Evolutionary conservation across 768 basidiomycete genomes (phyloP).

Genomic region (Pulveroboletus ravenelii): DNA sequence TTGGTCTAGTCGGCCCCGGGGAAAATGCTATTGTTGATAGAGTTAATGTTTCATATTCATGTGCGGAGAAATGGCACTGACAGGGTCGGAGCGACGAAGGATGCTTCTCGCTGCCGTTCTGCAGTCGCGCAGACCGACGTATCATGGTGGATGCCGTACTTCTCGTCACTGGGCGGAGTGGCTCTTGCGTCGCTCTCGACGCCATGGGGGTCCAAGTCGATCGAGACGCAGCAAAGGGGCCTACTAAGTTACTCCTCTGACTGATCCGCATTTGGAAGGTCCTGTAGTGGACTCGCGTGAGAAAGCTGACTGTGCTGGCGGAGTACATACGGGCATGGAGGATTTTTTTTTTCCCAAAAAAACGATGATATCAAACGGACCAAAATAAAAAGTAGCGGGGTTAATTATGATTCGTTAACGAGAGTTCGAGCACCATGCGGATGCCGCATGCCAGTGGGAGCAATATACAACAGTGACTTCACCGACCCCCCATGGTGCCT

Average conservation of each 20-base stretch:
- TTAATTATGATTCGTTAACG: too few species aligned
- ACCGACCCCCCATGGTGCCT: neutral
- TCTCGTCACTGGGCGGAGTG: constrained; percentile 18
- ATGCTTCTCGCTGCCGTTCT: neutral
- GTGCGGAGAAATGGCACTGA: constrained; percentile 10
- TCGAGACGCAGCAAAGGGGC: neutral
- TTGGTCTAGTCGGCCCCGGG: neutral
- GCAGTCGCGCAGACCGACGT: constrained; percentile 26
- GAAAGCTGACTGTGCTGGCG: constrained; percentile 4
- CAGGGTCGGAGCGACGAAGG: constrained; percentile 3
- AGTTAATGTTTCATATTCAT: neutral
- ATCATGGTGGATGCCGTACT: constrained; percentile 16
- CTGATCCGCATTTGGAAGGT: constrained; percentile 29
- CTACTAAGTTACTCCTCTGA: constrained; percentile 2
- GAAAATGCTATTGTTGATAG: constrained; percentile 7
- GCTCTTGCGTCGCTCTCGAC: constrained; percentile 7
- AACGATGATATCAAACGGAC: neutral
- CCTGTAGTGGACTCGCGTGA: constrained; percentile 22
- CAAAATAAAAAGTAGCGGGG: neutral
- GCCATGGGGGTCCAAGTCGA: constrained; percentile 14
- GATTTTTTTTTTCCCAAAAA: neutral
- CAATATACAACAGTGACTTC: neutral
- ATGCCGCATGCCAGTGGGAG: too few species aligned
- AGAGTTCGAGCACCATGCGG: too few species aligned
- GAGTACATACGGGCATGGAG: neutral